Percentiles rank a stretch among this genome's conserved stretches.
These are phyloP conservation scores for Dipteronia dyeriana DNA, from an alignment of 345 rosid species.

Conservation along the genomic window DNA sequence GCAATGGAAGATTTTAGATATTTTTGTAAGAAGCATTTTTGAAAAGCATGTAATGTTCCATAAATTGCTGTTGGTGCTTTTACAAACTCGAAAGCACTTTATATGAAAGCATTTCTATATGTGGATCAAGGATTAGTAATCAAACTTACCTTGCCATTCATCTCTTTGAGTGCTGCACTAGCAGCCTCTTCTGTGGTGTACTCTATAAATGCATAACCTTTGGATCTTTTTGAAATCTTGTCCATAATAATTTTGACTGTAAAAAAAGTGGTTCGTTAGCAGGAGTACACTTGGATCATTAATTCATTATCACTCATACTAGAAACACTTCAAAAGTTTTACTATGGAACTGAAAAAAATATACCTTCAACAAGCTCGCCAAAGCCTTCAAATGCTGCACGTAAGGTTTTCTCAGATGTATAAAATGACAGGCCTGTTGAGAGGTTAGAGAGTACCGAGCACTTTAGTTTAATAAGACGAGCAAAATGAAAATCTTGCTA, in stretches of 20 bases:
- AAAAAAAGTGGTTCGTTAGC: neutral
- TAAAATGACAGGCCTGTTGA: slow-evolving; percentile 83
- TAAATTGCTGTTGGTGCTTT: no score
- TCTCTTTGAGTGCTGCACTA: slow-evolving; percentile 77
- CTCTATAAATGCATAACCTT: slow-evolving; percentile 89
- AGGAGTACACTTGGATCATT: neutral
- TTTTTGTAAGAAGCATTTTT: no score
- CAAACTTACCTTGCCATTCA: slow-evolving; percentile 85
- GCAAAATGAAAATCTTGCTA: neutral
- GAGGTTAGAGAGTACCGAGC: neutral
- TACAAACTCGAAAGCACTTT: neutral
- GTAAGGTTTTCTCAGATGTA: slow-evolving; percentile 92
- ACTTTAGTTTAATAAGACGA: slow-evolving; percentile 12
- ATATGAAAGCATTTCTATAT: neutral
- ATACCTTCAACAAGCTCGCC: slow-evolving; percentile 92
- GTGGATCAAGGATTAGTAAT: neutral
- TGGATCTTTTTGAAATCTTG: slow-evolving; percentile 95
- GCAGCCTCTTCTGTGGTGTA: slow-evolving; percentile 95
- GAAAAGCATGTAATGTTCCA: neutral
- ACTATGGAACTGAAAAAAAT: neutral
- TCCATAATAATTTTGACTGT: slow-evolving; percentile 94
- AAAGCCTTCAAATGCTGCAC: slow-evolving; percentile 84
- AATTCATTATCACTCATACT: neutral
- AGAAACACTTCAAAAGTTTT: neutral
- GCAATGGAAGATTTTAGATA: neutral